Evolutionary conservation across 345 rosid genomes (phyloP), one percentile per base, ranked within the genome.

Genomic region (Combretum micranthum): DNA sequence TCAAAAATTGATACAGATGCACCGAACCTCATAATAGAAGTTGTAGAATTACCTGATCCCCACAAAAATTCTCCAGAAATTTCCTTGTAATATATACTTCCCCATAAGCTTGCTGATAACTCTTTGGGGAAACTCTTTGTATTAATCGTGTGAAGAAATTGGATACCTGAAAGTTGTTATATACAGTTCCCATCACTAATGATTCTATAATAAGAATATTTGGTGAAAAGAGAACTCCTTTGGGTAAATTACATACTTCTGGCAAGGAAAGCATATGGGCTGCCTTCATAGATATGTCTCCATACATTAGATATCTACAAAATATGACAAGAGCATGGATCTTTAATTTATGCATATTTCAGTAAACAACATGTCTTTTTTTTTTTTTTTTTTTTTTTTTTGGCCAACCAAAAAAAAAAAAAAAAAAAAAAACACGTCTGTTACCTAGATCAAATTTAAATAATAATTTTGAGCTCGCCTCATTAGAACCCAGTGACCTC

Each of bases 51-150:
- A 93, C 99, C 96, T 93, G 99, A 80, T 93, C 97, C 48, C 96
- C 99, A 21, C 75, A 86, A 63, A 93, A 93, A 76, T 93, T 93
- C 73, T 89, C 96, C 19, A 93, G 77, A 61, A 93, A 93, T 53
- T 93, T 93, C 60, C 64, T 68, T 26, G 97, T 93, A 58, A 93
- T 96, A 46, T 64, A 68, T 71, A 93, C 99, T 77, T 93, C 99
- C 56, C 68, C 94, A 55, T 77, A 73, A 55, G 97, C 99, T 77
- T 93, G 99, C 65, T 87, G 85, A 56, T 89, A 93, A 79, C 96
- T 93, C 75, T 93, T 93, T 42, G 99, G 99, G 61, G 88, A 67
- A 56, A 93, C 99, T 70, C 99, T 81, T 62, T 93, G 97, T 72
- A 93, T 85, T 51, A 93, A 69, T 75, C 91, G 83, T 25, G 94